A percentile compares a stretch with the other conserved stretches of the same genome.
phyloP scores from a whole-genome alignment of 2,329 filamentous ascomycete species.

The Madurella mycetomatis region DNA sequence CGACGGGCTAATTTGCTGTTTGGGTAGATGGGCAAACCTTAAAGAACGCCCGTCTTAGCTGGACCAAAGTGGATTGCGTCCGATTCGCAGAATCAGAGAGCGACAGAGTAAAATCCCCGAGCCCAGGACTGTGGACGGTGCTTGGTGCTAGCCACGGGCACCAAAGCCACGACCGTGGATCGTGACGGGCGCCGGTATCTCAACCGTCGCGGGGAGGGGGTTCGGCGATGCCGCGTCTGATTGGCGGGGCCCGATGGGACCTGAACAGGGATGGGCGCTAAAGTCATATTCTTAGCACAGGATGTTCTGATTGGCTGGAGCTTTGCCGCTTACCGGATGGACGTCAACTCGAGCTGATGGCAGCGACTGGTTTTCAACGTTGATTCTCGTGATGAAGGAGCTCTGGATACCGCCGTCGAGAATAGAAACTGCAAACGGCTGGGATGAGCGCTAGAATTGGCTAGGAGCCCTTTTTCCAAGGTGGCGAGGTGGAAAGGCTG shows the following conservation, averaged over 20 bases:
- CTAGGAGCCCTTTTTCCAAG: background rate
- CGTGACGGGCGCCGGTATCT: slow-evolving; percentile 24
- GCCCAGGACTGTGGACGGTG: slow-evolving; percentile 11
- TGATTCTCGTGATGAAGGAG: background rate
- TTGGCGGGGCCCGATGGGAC: slow-evolving; percentile 21
- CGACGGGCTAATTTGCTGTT: background rate
- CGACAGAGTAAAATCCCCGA: background rate
- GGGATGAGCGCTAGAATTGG: background rate
- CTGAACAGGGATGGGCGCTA: slow-evolving; percentile 27
- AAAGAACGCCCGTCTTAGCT: background rate
- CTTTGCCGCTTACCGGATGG: slow-evolving; percentile 23
- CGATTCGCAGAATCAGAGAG: slow-evolving; percentile 12
- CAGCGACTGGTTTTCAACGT: slow-evolving; percentile 6
- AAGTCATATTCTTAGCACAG: slow-evolving; percentile 30
- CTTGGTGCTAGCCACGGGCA: slow-evolving; percentile 10
- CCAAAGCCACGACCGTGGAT: slow-evolving; percentile 13
- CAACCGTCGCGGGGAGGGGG: slow-evolving; percentile 18
- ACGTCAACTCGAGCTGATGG: slow-evolving; percentile 13
- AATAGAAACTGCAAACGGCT: slow-evolving; percentile 3
- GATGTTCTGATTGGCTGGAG: slow-evolving; percentile 25
- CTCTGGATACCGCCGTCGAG: slow-evolving; percentile 8
- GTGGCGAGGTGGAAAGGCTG: background rate
- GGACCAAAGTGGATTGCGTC: background rate
- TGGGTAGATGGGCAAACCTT: background rate
- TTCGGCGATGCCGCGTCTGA: slow-evolving; percentile 14